Evolutionary conservation across 2,329 filamentous ascomycete species (phyloP), one percentile per base, ranked within the genome.

Genomic region (Colletotrichum cereale): DNA sequence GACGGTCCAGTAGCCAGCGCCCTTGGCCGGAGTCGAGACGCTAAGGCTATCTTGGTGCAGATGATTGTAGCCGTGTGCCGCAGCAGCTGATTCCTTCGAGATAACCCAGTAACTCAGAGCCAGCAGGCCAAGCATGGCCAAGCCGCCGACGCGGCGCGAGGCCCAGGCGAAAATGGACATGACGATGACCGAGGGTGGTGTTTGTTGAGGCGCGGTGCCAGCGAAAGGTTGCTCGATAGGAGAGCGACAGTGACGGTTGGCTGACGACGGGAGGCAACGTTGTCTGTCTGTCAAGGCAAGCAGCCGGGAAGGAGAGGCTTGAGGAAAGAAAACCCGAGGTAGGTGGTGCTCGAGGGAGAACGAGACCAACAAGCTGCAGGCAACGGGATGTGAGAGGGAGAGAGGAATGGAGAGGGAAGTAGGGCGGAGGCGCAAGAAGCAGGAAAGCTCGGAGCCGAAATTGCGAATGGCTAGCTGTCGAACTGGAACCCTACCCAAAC

Each of bases 141-240:
- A 76, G 66, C 88, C 88, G 69, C 87, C 88, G 40, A 83, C 84
- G 74, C 88, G 84, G 76, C 84, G 84, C 74, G 86, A 83, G 72
- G 83, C 85, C 88, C 88, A 90, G 47, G 76, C 77, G 75, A 89
- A 86, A 73, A 89, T 75, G 71, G 85, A 84, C 88, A 89, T 90
- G 72, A 48, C 75, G 76, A 72, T 73, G 76, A 72, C 60, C 55
- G 55, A 62, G 40, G 52, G 24, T 50, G 14, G 21, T 36, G 58
- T 52, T 63, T 53, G 26, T 31, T 62, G 53, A 47, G 44, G 52
- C 58, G 57, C 67, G 65, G 42, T 71, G 55, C 52, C 65, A 68
- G 58, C 58, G 58, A 68, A 26, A 53, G 53, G 40, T 38, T 31
- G 29, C 24, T 60, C 52, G 65, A 53, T 58, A 53, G 58, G 24